These are phyloP conservation scores for Aquilaria agallochum DNA, from an alignment of 441 rosid species.

Conservation along the genomic window DNA sequence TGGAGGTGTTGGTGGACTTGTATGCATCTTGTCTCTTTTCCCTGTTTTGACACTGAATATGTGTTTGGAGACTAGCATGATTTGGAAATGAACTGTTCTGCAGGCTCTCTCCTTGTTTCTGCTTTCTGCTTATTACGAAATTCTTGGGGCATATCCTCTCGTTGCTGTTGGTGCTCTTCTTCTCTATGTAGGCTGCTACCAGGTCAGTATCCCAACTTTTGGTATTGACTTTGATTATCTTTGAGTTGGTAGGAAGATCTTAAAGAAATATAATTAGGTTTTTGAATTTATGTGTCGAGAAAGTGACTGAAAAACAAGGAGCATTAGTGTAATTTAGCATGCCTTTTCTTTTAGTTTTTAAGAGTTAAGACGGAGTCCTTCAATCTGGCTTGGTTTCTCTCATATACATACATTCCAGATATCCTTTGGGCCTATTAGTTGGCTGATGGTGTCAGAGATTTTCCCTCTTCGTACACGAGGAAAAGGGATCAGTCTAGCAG, in stretches of 20 bases:
- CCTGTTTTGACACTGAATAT: conserved; percentile 1
- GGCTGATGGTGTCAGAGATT: conserved; percentile 98
- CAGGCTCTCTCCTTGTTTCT: conserved; percentile 83
- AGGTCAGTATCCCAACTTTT: conserved; percentile 42
- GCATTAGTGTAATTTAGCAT: conserved; percentile 5
- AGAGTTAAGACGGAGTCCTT: too few relatives aligned
- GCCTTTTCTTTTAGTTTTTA: too few relatives aligned
- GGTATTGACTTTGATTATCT: neutral
- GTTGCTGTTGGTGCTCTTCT: conserved; percentile 87
- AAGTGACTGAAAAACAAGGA: conserved; percentile 8
- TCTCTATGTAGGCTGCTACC: conserved; percentile 94
- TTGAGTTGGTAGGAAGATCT: conserved; percentile 6
- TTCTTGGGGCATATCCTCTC: conserved; percentile 72
- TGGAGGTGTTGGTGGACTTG: conserved; percentile 92
- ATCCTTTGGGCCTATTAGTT: conserved; percentile 96
- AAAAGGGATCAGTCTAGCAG: conserved; percentile 93
- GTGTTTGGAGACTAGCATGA: neutral
- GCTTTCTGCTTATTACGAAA: conserved; percentile 84
- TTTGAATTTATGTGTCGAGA: neutral
- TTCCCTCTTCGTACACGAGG: conserved; percentile 67
- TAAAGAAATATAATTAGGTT: neutral
- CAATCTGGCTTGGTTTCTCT: neutral
- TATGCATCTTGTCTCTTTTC: conserved; percentile 31
- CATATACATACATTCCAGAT: conserved; percentile 36
- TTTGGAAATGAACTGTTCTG: conserved; percentile 8